These are phyloP conservation scores for Amoebophrya sp. DNA, from an alignment of 169 alveolate species.

Conservation along the genomic window DNA sequence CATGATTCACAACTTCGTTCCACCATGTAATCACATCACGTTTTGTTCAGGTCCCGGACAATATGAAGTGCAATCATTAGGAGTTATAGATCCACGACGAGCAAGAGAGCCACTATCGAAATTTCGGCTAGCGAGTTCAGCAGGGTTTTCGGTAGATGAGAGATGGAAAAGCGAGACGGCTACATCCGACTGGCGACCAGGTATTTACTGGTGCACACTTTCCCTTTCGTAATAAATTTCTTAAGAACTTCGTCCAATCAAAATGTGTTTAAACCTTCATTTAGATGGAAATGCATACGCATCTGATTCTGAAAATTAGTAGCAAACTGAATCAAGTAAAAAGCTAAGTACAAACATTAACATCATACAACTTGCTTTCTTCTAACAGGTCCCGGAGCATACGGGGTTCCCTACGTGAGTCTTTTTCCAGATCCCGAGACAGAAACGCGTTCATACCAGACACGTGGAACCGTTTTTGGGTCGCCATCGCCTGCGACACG, in stretches of 20 bases:
- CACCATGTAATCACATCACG: too few species aligned
- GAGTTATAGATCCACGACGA: neutral
- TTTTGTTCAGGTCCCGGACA: conserved; percentile 17
- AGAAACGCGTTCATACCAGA: neutral
- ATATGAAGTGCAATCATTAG: neutral
- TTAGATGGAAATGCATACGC: too few species aligned
- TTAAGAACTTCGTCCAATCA: too few species aligned
- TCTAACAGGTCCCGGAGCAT: neutral
- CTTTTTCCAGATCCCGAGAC: neutral
- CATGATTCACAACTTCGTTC: too few species aligned
- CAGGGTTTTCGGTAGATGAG: neutral
- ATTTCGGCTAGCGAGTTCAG: neutral
- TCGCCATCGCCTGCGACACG: neutral
- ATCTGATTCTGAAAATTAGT: too few species aligned
- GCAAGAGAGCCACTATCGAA: neutral
- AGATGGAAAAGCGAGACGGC: neutral
- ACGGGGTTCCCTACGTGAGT: neutral
- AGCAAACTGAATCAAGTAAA: too few species aligned
- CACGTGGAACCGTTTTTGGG: conserved; percentile 8
- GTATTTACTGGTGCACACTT: too few species aligned
- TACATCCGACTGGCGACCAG: neutral
- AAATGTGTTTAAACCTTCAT: too few species aligned
- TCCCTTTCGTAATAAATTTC: too few species aligned
- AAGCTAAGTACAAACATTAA: too few species aligned
- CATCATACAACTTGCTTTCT: too few species aligned